These are phyloP conservation scores for Ilex asprella DNA, from an alignment of 257 asterid genomes.

Conservation along the genomic window DNA sequence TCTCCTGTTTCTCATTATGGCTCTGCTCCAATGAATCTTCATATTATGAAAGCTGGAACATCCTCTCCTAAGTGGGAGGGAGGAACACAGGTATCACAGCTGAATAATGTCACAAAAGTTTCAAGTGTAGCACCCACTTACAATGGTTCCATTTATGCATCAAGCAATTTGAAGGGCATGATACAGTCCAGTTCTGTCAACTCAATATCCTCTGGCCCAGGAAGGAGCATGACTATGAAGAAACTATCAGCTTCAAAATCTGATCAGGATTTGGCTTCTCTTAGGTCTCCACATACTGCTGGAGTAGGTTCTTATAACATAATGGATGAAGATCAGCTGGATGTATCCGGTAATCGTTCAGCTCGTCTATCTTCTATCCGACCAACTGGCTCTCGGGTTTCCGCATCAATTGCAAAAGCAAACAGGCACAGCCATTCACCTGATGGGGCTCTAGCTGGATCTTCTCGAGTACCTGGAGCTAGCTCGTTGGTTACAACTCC, in stretches of 20 bases:
- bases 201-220: conserved; percentile 39
- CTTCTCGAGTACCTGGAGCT: conserved; percentile 39
- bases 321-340: conserved; percentile 49
- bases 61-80: conserved; percentile 70
- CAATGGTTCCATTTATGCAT: conserved; percentile 15
- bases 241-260: conserved; percentile 65
- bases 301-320: conserved; percentile 46
- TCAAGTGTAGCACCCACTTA: conserved; percentile 16
- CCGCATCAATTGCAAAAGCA: conserved; percentile 34
- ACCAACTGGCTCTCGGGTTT: conserved; percentile 30
- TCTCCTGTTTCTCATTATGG: conserved; percentile 59
- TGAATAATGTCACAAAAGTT: conserved; percentile 14
- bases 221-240: conserved; percentile 45
- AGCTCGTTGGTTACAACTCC: conserved; percentile 55
- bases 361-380: conserved; percentile 41
- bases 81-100: conserved; percentile 38
- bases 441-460: conserved; percentile 36
- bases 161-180: conserved; percentile 42
- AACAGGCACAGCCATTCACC: conserved; percentile 37
- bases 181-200: conserved; percentile 58
- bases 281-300: conserved; percentile 57
- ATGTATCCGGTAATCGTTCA: conserved; percentile 36
- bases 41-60: conserved; percentile 41
- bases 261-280: conserved; percentile 78
- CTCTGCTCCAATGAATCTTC: conserved; percentile 36